Evolutionary conservation across 352 stramenopile species (phyloP).

Genomic region (Hyaloperonospora brassicae): DNA sequence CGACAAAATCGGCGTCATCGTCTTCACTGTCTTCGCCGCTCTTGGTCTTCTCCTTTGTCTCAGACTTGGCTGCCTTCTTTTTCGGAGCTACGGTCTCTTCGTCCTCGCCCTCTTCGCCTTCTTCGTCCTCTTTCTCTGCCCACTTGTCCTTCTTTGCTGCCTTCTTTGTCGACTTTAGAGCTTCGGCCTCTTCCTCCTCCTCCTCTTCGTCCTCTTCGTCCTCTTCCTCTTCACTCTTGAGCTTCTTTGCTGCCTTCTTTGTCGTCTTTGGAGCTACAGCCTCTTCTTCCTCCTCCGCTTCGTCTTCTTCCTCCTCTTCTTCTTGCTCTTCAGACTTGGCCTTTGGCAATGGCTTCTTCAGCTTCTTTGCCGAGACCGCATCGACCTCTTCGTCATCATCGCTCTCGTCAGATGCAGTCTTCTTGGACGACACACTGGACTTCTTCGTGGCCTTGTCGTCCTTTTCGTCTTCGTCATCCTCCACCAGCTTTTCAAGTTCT

Average conservation of each 20-base stretch:
- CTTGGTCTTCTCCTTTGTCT: constrained; percentile 6
- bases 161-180: not conserved
- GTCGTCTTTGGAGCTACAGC: constrained; percentile 6
- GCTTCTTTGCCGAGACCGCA: not conserved
- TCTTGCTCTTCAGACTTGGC: constrained; percentile 1
- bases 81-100: not conserved
- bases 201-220: not conserved
- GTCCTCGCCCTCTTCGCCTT: not conserved
- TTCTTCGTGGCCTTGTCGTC: constrained; percentile 3
- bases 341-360: constrained; percentile 5
- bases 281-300: constrained; percentile 8
- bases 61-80: constrained; percentile 7
- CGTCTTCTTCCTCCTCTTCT: not conserved
- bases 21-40: constrained; percentile 8
- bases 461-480: constrained; percentile 8
- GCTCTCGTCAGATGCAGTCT: not conserved
- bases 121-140: not conserved
- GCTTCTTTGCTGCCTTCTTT: constrained; percentile 7
- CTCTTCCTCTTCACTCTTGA: not conserved
- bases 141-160: not conserved
- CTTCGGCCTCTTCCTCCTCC: not conserved
- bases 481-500: not conserved
- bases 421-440: constrained; percentile 1
- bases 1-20: constrained; percentile 8
- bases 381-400: constrained; percentile 1